phyloP scores from a whole-genome alignment of 805 yeast genomes.

The Cyberlindnera sargentensis region DNA sequence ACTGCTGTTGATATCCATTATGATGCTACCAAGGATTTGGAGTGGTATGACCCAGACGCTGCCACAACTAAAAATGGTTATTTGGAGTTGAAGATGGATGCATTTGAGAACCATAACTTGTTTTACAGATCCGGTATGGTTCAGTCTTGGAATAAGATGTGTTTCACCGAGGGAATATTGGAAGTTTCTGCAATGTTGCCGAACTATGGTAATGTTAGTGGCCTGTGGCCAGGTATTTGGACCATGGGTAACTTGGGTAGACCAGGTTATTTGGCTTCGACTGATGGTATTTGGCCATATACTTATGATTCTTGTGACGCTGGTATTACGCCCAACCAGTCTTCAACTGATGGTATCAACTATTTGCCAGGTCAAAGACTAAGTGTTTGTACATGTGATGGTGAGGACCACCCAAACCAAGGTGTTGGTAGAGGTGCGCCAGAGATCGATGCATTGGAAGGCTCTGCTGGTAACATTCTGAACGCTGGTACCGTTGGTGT shows the following conservation, averaged over 20 bases:
- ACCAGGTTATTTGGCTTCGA: conserved; percentile 80
- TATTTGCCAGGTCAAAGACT: conserved; percentile 81
- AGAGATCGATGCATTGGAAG: conserved; percentile 90
- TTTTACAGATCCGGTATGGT: conserved; percentile 87
- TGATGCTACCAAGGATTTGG: conserved; percentile 83
- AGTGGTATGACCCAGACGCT: conserved; percentile 96
- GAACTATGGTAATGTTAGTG: conserved; percentile 67
- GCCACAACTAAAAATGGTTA: conserved; percentile 71
- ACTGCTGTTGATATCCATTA: conserved; percentile 78
- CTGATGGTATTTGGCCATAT: conserved; percentile 96
- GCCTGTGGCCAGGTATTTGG: conserved; percentile 98
- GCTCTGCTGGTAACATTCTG: conserved; percentile 52
- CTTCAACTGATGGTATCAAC: conserved; percentile 82
- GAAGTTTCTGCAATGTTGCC: conserved; percentile 78
- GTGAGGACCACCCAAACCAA: conserved; percentile 79
- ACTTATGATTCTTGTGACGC: conserved; percentile 83
- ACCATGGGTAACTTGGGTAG: conserved; percentile 89
- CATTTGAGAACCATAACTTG: conserved; percentile 69
- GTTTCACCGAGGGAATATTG: conserved; percentile 77
- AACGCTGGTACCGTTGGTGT: conserved; percentile 30
- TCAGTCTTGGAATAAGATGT: conserved; percentile 86
- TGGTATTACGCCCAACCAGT: conserved; percentile 92
- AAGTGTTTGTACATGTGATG: conserved; percentile 70
- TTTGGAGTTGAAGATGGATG: conserved; percentile 65
- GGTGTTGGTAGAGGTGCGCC: conserved; percentile 95